Evolutionary conservation across 73 alveolate species (phyloP).

Genomic region (Stentor coeruleus): DNA sequence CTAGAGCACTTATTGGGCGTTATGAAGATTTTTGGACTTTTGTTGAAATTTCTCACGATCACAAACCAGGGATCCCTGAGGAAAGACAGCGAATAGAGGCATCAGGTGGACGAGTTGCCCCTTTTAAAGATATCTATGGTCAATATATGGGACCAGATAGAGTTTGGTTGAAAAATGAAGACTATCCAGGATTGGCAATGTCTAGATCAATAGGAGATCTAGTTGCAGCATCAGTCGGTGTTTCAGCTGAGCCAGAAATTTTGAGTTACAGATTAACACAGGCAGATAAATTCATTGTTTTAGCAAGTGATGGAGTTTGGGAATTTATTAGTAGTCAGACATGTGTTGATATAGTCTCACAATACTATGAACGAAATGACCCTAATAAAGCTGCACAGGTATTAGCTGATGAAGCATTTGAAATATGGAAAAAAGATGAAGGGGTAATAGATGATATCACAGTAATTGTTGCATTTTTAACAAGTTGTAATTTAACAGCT

Average conservation of each 20-base stretch:
- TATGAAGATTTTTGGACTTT: constrained; percentile 20
- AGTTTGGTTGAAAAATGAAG: constrained; percentile 67
- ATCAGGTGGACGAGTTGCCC: constrained; percentile 64
- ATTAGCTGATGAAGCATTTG: constrained; percentile 21
- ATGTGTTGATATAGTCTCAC: constrained; percentile 29
- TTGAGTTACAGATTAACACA: constrained; percentile 16
- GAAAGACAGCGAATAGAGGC: constrained; percentile 62
- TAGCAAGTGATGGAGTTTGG: constrained; percentile 46
- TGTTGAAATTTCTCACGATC: constrained; percentile 65
- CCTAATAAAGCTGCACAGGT: constrained; percentile 29
- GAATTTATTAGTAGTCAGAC: constrained; percentile 29
- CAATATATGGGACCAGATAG: constrained; percentile 61
- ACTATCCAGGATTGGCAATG: constrained; percentile 74
- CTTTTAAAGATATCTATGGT: constrained; percentile 49
- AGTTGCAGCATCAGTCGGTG: constrained; percentile 71
- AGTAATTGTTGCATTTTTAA: constrained; percentile 34
- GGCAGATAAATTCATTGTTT: constrained; percentile 31
- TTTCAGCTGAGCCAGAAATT: constrained; percentile 60
- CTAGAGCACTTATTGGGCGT: constrained; percentile 70
- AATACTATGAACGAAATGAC: not conserved
- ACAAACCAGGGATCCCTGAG: constrained; percentile 62
- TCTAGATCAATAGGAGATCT: constrained; percentile 73
- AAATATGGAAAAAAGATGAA: constrained; percentile 34
- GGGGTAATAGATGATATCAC: constrained; percentile 45
- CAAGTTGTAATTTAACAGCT: too few species aligned